Conservation (phyloP, 1,139 yeast genomes). For the Taphrina wiesneri region DNA sequence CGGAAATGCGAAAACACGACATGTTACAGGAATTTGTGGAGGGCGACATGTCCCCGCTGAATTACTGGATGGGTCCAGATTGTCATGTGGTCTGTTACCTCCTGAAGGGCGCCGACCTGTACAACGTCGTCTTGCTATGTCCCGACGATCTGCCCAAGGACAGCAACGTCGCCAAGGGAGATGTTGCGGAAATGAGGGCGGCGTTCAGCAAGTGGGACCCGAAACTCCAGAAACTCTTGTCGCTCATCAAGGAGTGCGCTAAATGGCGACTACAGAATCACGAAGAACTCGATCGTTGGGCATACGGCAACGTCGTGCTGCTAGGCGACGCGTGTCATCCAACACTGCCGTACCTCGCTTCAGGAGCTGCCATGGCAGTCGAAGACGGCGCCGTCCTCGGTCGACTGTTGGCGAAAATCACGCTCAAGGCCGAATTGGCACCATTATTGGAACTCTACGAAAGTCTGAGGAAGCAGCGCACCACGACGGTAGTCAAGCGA, state of each 20-base stretch:
- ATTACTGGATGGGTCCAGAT: constrained; percentile 48
- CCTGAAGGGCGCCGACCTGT: constrained; percentile 42
- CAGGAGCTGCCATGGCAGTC: constrained; percentile 49
- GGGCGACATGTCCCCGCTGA: constrained; percentile 43
- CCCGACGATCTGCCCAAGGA: constrained; percentile 43
- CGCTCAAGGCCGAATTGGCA: constrained; percentile 43
- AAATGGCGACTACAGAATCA: constrained; percentile 47
- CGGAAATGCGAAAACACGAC: constrained; percentile 43
- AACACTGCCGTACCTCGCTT: constrained; percentile 50
- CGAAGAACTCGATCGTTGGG: constrained; percentile 42
- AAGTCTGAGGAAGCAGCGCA: constrained; percentile 44
- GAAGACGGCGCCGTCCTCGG: constrained; percentile 44
- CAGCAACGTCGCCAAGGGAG: constrained; percentile 42
- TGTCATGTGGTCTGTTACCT: constrained; percentile 47
- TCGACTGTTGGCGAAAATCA: constrained; percentile 46
- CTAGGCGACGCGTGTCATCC: constrained; percentile 51
- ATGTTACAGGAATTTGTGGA: constrained; percentile 43
- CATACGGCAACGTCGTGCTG: constrained; percentile 43
- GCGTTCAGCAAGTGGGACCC: constrained; percentile 47
- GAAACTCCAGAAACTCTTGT: constrained; percentile 42
- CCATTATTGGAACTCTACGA: constrained; percentile 41
- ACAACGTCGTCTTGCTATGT: constrained; percentile 42
- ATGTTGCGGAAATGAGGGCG: constrained; percentile 43
- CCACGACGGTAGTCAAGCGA: constrained; percentile 44
- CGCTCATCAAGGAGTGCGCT: constrained; percentile 40